A percentile compares a stretch with the other conserved stretches of the same genome.
phyloP scores from a whole-genome alignment of 352 stramenopile species.

The Phytophthora syringae region DNA sequence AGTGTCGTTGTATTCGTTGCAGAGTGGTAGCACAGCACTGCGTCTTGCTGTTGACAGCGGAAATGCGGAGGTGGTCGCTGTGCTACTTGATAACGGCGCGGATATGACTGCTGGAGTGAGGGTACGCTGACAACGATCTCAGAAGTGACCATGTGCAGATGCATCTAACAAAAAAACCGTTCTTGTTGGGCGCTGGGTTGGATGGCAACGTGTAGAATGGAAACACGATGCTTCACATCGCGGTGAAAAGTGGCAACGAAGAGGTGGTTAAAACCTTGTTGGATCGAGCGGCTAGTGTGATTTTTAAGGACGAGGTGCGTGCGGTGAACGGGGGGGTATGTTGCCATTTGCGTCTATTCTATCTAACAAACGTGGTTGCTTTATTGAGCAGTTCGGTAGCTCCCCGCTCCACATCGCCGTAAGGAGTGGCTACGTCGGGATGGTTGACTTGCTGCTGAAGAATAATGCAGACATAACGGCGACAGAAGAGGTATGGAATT shows the following conservation, averaged over 20 bases:
- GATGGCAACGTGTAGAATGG: constrained; percentile 31
- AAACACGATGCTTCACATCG: constrained; percentile 64
- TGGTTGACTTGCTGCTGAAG: constrained; percentile 70
- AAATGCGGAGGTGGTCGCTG: neutral
- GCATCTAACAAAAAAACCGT: no score
- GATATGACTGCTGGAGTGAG: neutral
- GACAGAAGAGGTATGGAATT: constrained; percentile 21
- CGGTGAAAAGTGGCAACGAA: constrained; percentile 67
- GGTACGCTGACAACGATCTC: neutral
- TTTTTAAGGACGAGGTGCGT: neutral
- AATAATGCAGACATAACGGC: constrained; percentile 55
- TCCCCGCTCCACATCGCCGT: constrained; percentile 71
- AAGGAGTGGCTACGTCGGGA: constrained; percentile 58
- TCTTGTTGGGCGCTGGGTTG: no score
- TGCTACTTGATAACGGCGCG: neutral
- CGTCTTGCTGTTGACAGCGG: constrained; percentile 4
- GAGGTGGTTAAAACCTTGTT: constrained; percentile 66
- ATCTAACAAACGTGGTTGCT: neutral
- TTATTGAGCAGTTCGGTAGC: constrained; percentile 61
- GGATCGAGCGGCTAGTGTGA: constrained; percentile 53
- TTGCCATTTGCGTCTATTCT: neutral
- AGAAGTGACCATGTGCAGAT: neutral
- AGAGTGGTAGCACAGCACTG: neutral
- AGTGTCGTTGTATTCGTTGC: neutral
- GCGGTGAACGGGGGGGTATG: neutral